phyloP scores from a whole-genome alignment of 2,329 filamentous ascomycete genomes.

The Hortaea werneckii region DNA sequence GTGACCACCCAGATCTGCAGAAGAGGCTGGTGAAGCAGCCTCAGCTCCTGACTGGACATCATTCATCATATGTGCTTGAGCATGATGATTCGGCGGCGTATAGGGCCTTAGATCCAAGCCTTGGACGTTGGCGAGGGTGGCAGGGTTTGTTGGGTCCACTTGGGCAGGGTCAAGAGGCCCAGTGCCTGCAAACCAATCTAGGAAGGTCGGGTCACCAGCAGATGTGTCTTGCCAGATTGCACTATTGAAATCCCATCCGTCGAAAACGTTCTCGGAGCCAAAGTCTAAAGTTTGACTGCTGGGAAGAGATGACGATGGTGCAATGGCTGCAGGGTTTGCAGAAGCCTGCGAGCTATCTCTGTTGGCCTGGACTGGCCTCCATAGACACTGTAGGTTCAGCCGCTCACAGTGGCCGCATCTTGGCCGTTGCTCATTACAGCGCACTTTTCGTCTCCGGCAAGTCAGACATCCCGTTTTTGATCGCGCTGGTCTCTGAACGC shows the following conservation, averaged over 20 bases:
- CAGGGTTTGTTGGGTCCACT: too few relatives aligned
- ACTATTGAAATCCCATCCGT: slow-evolving; percentile 1
- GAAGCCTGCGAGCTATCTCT: neutral
- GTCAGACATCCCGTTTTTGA: slow-evolving; percentile 1
- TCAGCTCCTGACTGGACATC: neutral
- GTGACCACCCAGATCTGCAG: slow-evolving; percentile 25
- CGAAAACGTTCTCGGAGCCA: neutral
- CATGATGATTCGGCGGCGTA: too few relatives aligned
- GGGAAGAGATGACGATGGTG: neutral
- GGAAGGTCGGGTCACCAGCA: slow-evolving; percentile 1
- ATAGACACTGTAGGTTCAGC: slow-evolving; percentile 40
- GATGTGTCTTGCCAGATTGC: slow-evolving; percentile 3
- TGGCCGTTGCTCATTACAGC: slow-evolving; percentile 43
- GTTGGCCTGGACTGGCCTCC: slow-evolving; percentile 21
- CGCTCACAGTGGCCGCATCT: slow-evolving; percentile 42
- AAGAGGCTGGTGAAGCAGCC: slow-evolving; percentile 18
- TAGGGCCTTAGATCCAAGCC: too few relatives aligned
- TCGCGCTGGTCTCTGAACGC: neutral
- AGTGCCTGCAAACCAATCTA: neutral
- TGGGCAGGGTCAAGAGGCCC: too few relatives aligned
- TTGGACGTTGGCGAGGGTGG: too few relatives aligned
- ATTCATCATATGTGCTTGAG: too few relatives aligned
- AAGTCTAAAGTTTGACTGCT: neutral
- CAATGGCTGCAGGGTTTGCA: neutral
- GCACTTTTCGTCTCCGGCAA: slow-evolving; percentile 35